A percentile compares a stretch with the other conserved stretches of the same genome.
Evolutionary conservation across 1,284 basidiomycete species (phyloP).

Genomic region (Porodaedalea pini): DNA sequence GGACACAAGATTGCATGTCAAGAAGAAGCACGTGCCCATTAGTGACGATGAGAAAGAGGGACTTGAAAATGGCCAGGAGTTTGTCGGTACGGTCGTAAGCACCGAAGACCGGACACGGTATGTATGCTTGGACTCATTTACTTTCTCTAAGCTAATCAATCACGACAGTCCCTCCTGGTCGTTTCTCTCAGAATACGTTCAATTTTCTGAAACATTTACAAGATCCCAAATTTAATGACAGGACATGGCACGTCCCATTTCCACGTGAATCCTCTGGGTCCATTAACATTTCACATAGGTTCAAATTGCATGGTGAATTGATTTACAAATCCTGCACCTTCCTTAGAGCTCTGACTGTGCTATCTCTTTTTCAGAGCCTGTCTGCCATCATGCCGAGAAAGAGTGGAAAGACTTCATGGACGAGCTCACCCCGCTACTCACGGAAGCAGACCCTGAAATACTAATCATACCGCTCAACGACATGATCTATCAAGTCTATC

Average conservation of each 20-base stretch:
- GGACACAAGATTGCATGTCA: constrained; percentile 26
- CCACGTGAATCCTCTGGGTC: background rate
- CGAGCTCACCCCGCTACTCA: constrained; percentile 59
- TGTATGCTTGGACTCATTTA: constrained; percentile 24
- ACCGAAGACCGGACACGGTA: constrained; percentile 77
- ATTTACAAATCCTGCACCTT: constrained; percentile 1
- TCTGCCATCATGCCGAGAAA: constrained; percentile 77
- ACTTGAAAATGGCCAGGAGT: constrained; percentile 62
- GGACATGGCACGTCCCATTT: constrained; percentile 69
- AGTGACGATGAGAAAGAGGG: constrained; percentile 43
- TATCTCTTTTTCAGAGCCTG: constrained; percentile 55
- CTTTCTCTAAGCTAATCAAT: background rate
- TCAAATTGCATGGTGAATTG: constrained; percentile 64
- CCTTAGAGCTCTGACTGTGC: background rate
- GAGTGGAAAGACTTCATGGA: constrained; percentile 87
- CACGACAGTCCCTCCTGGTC: constrained; percentile 71
- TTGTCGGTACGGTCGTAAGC: constrained; percentile 72
- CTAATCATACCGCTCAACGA: constrained; percentile 85
- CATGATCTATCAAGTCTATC: constrained; percentile 79
- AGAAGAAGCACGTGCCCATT: constrained; percentile 33
- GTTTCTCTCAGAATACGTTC: constrained; percentile 81
- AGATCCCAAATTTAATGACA: constrained; percentile 78
- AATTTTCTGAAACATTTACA: constrained; percentile 70
- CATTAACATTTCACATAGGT: constrained; percentile 48
- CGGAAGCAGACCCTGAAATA: constrained; percentile 74